Evolutionary conservation across 306 rosid genomes (phyloP).

Genomic region (Cicer pinnatifidum): DNA sequence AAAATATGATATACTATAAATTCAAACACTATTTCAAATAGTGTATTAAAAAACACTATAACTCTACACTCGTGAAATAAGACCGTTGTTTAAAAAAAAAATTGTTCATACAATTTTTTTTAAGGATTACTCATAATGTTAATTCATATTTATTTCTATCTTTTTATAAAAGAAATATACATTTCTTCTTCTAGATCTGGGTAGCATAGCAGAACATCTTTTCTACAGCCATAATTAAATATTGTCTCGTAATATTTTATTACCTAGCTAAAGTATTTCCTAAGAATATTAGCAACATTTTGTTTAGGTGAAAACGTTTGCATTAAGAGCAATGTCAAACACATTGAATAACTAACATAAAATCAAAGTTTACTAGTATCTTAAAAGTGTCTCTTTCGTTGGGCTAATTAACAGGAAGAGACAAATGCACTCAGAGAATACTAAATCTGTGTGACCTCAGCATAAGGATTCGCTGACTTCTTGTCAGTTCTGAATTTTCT

Average conservation of each 20-base stretch:
- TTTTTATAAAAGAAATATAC: too few species aligned
- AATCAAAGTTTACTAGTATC: conserved; percentile 7
- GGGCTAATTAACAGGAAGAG: conserved; percentile 42
- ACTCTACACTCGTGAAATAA: too few species aligned
- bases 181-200: too few species aligned
- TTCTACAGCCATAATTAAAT: not conserved
- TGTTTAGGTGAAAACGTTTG: conserved; percentile 21
- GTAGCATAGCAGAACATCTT: not conserved
- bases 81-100: too few species aligned
- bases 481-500: not conserved
- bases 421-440: conserved; percentile 29
- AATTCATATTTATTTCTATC: too few species aligned
- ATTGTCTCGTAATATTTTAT: conserved; percentile 28
- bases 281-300: conserved; percentile 12
- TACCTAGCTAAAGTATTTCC: not conserved
- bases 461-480: conserved; percentile 55
- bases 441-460: conserved; percentile 55
- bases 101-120: too few species aligned
- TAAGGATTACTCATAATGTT: too few species aligned
- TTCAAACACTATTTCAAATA: too few species aligned
- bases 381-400: conserved; percentile 41
- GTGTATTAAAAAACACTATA: too few species aligned
- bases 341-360: conserved; percentile 30
- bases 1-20: too few species aligned
- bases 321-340: conserved; percentile 38